Evolutionary conservation across 2,329 filamentous ascomycete species (phyloP).

Genomic region (Ceratocystis alfenasii): DNA sequence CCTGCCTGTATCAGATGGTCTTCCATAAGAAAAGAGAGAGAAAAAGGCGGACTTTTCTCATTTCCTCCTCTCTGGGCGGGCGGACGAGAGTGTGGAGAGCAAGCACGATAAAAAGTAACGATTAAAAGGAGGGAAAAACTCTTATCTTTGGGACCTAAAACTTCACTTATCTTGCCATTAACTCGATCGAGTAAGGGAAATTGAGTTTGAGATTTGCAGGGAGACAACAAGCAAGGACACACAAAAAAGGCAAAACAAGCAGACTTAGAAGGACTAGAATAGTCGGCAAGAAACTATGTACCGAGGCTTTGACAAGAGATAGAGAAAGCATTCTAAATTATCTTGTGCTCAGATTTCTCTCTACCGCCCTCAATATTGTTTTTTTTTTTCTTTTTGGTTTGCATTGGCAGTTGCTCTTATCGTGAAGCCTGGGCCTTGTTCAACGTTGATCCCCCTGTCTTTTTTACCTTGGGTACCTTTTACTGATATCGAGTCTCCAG

Average conservation of each 20-base stretch:
- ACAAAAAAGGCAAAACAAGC: background rate
- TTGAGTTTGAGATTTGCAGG: background rate
- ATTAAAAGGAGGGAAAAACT: background rate
- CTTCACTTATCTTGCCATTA: background rate
- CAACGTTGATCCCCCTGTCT: too few species aligned
- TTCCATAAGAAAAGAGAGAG: background rate
- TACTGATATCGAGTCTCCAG: too few species aligned
- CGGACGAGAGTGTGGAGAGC: background rate
- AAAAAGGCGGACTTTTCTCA: background rate
- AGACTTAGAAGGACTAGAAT: background rate
- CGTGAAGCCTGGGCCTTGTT: too few species aligned
- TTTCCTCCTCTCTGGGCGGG: background rate
- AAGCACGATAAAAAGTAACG: background rate
- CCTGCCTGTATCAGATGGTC: background rate
- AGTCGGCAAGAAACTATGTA: too few species aligned
- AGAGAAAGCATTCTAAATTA: too few species aligned
- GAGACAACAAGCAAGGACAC: background rate
- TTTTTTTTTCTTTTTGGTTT: too few species aligned
- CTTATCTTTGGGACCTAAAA: background rate
- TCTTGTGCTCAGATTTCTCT: too few species aligned
- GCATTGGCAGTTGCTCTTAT: too few species aligned
- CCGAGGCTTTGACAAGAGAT: too few species aligned
- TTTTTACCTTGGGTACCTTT: too few species aligned
- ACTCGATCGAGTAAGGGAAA: slow-evolving; percentile 1
- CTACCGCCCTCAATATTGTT: too few species aligned